These are phyloP conservation scores for Clathrospora elynae DNA, from an alignment of 2,329 filamentous ascomycete species.

Conservation along the genomic window DNA sequence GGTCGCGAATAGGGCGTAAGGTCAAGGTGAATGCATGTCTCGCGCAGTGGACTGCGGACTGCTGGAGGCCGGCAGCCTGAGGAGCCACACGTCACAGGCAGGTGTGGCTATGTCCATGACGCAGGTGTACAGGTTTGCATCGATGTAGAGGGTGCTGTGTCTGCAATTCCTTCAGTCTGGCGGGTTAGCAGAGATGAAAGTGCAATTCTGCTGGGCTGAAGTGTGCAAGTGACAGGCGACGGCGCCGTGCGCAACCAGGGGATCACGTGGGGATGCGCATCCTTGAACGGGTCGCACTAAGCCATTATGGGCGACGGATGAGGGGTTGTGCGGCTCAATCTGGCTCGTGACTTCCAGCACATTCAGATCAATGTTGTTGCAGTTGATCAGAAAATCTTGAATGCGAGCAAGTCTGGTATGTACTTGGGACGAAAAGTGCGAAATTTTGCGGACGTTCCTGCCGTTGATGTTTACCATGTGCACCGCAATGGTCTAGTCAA, in stretches of 20 bases:
- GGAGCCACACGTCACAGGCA: constrained; percentile 27
- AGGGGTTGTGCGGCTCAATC: constrained; percentile 16
- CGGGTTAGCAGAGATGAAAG: constrained; percentile 34
- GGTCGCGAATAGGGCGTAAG: constrained; percentile 22
- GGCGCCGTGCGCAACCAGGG: constrained; percentile 30
- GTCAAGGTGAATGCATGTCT: constrained; percentile 18
- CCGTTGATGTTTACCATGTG: background rate
- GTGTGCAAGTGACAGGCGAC: constrained; percentile 28
- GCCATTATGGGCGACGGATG: constrained; percentile 21
- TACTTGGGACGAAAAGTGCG: background rate
- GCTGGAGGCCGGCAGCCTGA: constrained; percentile 36
- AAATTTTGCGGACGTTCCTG: background rate
- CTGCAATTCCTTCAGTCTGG: constrained; percentile 27
- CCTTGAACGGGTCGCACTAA: constrained; percentile 27
- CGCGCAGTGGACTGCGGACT: constrained; percentile 16
- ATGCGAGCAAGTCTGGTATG: no score
- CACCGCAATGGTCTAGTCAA: no score
- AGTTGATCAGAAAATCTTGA: no score
- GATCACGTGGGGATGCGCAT: constrained; percentile 33
- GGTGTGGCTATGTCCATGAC: constrained; percentile 37
- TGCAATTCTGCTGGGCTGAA: constrained; percentile 21
- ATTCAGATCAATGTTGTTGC: background rate
- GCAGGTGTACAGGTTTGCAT: constrained; percentile 25
- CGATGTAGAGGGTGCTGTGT: constrained; percentile 21
- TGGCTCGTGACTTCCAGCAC: constrained; percentile 15